phyloP scores from a whole-genome alignment of 2,329 filamentous ascomycete species.

The Aspergillus sp. region DNA sequence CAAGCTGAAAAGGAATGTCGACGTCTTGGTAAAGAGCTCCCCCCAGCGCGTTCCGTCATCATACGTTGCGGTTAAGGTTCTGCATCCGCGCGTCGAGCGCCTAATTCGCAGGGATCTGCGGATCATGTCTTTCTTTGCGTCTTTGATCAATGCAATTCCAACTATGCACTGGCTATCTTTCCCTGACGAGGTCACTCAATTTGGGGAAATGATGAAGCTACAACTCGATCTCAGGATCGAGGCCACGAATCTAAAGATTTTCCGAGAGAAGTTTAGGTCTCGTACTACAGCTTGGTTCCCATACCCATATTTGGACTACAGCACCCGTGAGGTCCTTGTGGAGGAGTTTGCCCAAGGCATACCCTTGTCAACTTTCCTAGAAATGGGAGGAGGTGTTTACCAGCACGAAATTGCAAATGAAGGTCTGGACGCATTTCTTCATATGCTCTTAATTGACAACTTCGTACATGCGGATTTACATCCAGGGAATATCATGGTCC shows the following conservation, averaged over 20 bases:
- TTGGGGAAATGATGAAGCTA: conserved; percentile 98
- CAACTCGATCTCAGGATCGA: conserved; percentile 95
- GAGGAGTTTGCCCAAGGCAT: conserved; percentile 97
- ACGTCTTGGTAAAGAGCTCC: conserved; percentile 80
- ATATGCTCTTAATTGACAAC: conserved; percentile 96
- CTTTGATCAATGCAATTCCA: conserved; percentile 78
- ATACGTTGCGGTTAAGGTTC: conserved; percentile 93
- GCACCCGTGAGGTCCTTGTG: conserved; percentile 85
- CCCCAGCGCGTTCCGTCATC: conserved; percentile 82
- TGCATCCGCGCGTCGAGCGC: conserved; percentile 88
- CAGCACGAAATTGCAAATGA: conserved; percentile 93
- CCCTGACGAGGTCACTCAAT: conserved; percentile 89
- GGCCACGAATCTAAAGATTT: conserved; percentile 79
- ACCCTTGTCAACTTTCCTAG: conserved; percentile 83
- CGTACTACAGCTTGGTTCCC: conserved; percentile 95
- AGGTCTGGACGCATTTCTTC: conserved; percentile 90
- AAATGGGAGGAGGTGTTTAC: conserved; percentile 88
- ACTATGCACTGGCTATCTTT: conserved; percentile 97
- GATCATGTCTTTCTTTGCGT: conserved; percentile 93
- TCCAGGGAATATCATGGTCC: conserved; percentile 98
- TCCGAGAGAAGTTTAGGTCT: conserved; percentile 86
- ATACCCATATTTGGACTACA: conserved; percentile 88
- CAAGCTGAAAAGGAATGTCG: conserved; percentile 77
- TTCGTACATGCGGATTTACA: conserved; percentile 96
- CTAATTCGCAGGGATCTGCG: conserved; percentile 85